These are phyloP conservation scores for Paraconiothyrium sp. DNA, from an alignment of 2,329 filamentous ascomycete genomes.

Conservation along the genomic window DNA sequence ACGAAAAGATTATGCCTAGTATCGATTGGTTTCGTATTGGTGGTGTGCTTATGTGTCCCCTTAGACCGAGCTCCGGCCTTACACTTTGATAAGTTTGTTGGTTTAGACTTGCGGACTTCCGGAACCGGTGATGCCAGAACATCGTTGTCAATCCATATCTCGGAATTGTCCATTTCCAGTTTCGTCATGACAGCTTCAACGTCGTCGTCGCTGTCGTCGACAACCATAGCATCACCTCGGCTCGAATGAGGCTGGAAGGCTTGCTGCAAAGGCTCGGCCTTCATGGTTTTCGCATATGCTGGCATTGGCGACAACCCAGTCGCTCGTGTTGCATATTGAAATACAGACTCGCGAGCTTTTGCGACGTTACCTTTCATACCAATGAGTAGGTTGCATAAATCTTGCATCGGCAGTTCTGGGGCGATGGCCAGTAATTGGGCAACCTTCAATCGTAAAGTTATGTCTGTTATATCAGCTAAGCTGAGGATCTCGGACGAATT, in stretches of 20 bases:
- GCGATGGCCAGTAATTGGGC: conserved; percentile 31
- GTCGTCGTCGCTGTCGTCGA: conserved; percentile 7
- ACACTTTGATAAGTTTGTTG: background rate
- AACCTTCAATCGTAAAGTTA: conserved; percentile 24
- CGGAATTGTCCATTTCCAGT: conserved; percentile 25
- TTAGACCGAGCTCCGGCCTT: background rate
- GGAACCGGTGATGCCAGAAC: conserved; percentile 4
- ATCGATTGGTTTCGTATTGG: background rate
- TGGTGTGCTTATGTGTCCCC: background rate
- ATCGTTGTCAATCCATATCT: conserved; percentile 27
- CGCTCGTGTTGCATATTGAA: background rate
- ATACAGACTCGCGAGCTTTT: conserved; percentile 4
- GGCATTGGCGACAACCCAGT: background rate
- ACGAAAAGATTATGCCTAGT: background rate
- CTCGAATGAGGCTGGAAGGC: background rate
- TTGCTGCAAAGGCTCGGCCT: background rate
- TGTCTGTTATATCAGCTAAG: conserved; percentile 28
- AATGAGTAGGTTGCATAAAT: conserved; percentile 29
- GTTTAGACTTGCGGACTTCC: background rate
- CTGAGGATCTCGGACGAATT: conserved; percentile 2
- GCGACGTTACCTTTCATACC: conserved; percentile 22
- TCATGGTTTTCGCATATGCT: background rate
- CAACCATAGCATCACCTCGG: background rate
- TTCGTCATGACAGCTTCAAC: conserved; percentile 26
- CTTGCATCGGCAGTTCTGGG: conserved; percentile 24